phyloP scores from a whole-genome alignment of 331 rosid species.

The Ulmus americana region DNA sequence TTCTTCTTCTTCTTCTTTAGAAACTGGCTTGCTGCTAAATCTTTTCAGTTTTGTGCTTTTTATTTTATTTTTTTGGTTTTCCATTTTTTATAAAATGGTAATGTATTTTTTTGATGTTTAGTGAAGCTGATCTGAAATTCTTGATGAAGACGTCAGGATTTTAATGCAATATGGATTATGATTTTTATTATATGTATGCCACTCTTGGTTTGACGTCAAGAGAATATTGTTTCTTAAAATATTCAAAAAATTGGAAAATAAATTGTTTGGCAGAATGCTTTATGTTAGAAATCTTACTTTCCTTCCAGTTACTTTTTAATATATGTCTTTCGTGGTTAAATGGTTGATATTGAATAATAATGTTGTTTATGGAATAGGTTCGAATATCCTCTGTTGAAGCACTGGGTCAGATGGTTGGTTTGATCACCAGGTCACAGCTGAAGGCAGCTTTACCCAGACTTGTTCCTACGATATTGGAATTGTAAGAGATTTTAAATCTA shows the following conservation, averaged over 20 bases:
- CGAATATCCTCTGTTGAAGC: conserved; percentile 85
- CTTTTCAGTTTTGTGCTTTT: background rate
- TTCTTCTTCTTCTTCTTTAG: background rate
- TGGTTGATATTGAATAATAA: background rate
- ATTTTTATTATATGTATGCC: background rate
- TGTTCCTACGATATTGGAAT: conserved; percentile 82
- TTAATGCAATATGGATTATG: background rate
- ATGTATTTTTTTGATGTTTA: background rate
- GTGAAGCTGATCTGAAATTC: background rate
- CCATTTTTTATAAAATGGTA: background rate
- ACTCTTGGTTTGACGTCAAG: background rate
- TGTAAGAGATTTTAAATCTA: conserved; percentile 48
- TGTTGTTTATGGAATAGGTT: conserved; percentile 42
- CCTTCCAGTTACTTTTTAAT: background rate
- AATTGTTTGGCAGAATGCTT: background rate
- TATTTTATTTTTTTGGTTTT: background rate
- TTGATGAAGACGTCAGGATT: background rate
- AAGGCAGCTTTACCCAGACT: conserved; percentile 89
- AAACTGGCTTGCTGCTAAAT: background rate
- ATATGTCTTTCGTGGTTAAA: background rate
- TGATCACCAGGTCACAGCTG: conserved; percentile 71
- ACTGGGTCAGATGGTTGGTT: conserved; percentile 91
- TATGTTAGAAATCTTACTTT: background rate
- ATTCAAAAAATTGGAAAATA: background rate
- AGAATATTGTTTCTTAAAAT: background rate